phyloP scores from a whole-genome alignment of 2,329 filamentous ascomycete genomes.

The Monilinia polystroma region DNA sequence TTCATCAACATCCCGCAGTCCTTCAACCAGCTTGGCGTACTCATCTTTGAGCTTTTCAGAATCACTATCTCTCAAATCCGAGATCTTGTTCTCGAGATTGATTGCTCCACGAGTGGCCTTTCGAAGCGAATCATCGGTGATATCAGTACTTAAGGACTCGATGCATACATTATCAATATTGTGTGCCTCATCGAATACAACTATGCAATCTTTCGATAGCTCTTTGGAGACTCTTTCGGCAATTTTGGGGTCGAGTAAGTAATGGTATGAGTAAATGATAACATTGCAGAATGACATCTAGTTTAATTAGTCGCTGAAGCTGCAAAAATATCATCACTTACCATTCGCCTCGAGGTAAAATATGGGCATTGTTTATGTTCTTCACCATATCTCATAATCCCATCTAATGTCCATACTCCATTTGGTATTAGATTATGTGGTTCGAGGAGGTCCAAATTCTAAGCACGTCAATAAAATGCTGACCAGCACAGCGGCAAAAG shows the following conservation, averaged over 20 bases:
- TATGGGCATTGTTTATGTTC: constrained; percentile 97
- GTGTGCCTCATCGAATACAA: constrained; percentile 97
- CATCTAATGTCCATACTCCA: constrained; percentile 94
- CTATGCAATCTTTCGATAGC: constrained; percentile 95
- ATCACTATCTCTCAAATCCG: constrained; percentile 93
- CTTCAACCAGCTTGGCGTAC: constrained; percentile 93
- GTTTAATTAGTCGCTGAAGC: constrained; percentile 24
- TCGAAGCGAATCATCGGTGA: constrained; percentile 90
- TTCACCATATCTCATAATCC: constrained; percentile 84
- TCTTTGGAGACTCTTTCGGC: constrained; percentile 81
- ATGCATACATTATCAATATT: constrained; percentile 99
- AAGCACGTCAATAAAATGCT: constrained; percentile 19
- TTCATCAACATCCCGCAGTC: constrained; percentile 82
- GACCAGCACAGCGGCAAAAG: not conserved
- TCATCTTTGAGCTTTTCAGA: constrained; percentile 92
- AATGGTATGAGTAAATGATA: constrained; percentile 99
- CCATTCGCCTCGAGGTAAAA: constrained; percentile 93
- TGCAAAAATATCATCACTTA: constrained; percentile 43
- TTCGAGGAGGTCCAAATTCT: constrained; percentile 92
- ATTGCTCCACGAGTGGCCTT: constrained; percentile 88
- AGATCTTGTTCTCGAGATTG: constrained; percentile 87
- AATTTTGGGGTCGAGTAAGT: constrained; percentile 95
- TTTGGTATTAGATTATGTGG: constrained; percentile 92
- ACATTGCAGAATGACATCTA: constrained; percentile 99
- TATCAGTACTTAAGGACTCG: constrained; percentile 91